Conservation (phyloP, 208 protist species). For the Acanthamoeba healyi region DNA sequence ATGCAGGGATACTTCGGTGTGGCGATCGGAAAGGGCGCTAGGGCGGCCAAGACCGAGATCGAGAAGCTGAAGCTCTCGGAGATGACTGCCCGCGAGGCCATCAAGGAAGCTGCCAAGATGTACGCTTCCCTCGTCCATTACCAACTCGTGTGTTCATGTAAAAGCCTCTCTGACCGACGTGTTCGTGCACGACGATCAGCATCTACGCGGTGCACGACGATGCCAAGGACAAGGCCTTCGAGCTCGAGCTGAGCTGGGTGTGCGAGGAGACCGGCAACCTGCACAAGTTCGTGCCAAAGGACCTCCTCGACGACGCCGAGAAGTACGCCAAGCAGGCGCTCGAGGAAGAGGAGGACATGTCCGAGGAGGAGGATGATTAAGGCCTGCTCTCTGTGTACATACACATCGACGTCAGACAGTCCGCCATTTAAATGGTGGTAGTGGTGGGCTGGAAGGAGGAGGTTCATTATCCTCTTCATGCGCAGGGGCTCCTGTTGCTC, state of each 20-base stretch:
- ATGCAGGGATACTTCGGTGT: slow-evolving; percentile 95
- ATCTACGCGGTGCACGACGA: slow-evolving; percentile 91
- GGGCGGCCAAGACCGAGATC: slow-evolving; percentile 98
- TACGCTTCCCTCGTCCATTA: slow-evolving; percentile 81
- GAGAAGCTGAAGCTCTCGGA: slow-evolving; percentile 97
- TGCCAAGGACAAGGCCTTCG: slow-evolving; percentile 97
- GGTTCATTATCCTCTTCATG: no score
- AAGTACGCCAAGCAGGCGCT: slow-evolving; percentile 83
- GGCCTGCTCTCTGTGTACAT: background rate
- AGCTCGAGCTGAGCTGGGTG: slow-evolving; percentile 98
- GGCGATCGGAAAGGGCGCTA: slow-evolving; percentile 98
- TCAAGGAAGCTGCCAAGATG: slow-evolving; percentile 96
- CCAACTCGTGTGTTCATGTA: no score
- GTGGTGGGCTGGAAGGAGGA: no score
- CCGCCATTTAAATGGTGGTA: no score
- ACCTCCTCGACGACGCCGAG: slow-evolving; percentile 85
- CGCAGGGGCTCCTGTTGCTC: no score
- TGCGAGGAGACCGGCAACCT: slow-evolving; percentile 91
- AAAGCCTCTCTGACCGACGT: no score
- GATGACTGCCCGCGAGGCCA: slow-evolving; percentile 94
- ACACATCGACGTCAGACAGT: no score
- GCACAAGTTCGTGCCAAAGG: slow-evolving; percentile 87
- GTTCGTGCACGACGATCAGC: no score
- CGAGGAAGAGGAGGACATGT: slow-evolving; percentile 79
- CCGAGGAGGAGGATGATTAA: slow-evolving; percentile 74